These are phyloP conservation scores for Cryptosporidium bovis DNA, from an alignment of 169 alveolate genomes.

Conservation along the genomic window DNA sequence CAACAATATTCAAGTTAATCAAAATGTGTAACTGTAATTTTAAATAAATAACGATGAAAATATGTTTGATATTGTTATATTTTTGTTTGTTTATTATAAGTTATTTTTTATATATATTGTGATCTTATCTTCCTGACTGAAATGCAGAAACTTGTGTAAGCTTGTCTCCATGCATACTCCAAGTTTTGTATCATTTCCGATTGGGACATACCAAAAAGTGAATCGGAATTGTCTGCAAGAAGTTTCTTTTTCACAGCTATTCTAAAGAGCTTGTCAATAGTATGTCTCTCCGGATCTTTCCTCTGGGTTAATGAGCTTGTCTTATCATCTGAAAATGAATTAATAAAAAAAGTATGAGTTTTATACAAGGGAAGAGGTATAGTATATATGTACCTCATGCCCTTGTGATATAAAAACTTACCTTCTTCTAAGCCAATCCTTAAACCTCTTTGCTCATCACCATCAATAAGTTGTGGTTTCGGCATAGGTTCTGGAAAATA, in stretches of 20 bases:
- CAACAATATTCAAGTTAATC: background rate
- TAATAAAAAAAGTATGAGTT: background rate
- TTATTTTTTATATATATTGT: constrained; percentile 7
- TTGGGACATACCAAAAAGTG: constrained; percentile 20
- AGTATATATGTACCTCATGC: background rate
- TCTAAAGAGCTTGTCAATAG: constrained; percentile 35
- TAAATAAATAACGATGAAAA: background rate
- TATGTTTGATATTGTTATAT: background rate
- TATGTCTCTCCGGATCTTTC: background rate
- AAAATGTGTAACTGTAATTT: background rate
- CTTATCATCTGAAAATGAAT: background rate
- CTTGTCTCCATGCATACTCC: constrained; percentile 48
- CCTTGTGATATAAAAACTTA: constrained; percentile 4
- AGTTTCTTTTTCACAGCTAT: constrained; percentile 43
- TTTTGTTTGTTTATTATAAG: background rate
- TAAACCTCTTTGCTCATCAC: constrained; percentile 10
- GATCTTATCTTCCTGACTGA: constrained; percentile 48
- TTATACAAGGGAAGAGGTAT: background rate
- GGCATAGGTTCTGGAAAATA: constrained; percentile 51
- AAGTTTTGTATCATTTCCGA: constrained; percentile 58
- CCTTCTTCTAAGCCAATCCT: background rate
- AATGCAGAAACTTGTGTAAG: constrained; percentile 29
- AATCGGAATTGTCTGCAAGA: constrained; percentile 53
- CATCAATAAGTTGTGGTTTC: background rate
- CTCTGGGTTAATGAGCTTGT: background rate